phyloP scores from a whole-genome alignment of 306 rosid genomes.

The Senna tora region DNA sequence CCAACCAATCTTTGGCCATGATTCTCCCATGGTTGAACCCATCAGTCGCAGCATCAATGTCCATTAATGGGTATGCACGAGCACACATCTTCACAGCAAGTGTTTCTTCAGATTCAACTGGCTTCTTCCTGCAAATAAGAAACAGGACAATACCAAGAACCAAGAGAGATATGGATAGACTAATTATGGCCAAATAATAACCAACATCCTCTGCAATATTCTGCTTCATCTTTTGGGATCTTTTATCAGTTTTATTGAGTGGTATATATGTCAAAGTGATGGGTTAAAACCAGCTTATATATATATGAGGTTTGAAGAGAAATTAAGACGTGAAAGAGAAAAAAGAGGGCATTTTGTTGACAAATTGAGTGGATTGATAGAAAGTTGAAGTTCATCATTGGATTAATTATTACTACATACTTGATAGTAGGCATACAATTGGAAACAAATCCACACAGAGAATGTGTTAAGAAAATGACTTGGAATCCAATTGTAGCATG shows the following conservation, averaged over 20 bases:
- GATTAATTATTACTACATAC: conserved; percentile 46
- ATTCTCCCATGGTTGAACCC: conserved; percentile 73
- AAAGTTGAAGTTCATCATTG: conserved; percentile 38
- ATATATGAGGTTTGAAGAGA: conserved; percentile 11
- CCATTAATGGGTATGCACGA: conserved; percentile 53
- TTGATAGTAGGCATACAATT: no score
- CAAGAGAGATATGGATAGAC: conserved; percentile 54
- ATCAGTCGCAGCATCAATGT: conserved; percentile 72
- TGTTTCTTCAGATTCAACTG: conserved; percentile 56
- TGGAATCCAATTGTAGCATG: background rate
- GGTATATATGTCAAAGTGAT: conserved; percentile 34
- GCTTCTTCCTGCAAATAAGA: conserved; percentile 58
- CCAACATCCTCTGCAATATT: conserved; percentile 38
- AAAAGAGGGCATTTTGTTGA: conserved; percentile 30
- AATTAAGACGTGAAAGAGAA: conserved; percentile 19
- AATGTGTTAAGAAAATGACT: background rate
- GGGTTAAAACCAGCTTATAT: background rate
- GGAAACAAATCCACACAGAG: no score
- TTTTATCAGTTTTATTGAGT: conserved; percentile 21
- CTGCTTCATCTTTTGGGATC: conserved; percentile 50
- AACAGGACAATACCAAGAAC: conserved; percentile 53
- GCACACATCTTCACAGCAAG: conserved; percentile 53
- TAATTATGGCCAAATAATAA: conserved; percentile 51
- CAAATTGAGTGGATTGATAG: conserved; percentile 48
- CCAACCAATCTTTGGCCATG: conserved; percentile 73